These are phyloP conservation scores for Talaromyces amestolkiae DNA, from an alignment of 2,329 filamentous ascomycete species.

Conservation along the genomic window DNA sequence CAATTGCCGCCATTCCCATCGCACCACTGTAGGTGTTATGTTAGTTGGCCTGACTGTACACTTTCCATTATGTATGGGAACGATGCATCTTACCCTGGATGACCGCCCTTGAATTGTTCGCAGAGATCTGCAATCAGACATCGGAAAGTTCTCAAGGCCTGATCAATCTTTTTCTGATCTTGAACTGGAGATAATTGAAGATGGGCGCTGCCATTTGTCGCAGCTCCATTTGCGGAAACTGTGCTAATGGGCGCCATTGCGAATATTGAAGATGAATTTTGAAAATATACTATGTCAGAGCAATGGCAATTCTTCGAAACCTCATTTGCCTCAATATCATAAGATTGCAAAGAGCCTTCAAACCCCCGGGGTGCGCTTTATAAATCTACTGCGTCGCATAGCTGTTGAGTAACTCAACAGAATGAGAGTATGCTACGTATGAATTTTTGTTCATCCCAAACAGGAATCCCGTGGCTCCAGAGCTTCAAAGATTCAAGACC, in stretches of 20 bases:
- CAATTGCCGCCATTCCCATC: constrained; percentile 57
- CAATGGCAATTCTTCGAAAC: not conserved
- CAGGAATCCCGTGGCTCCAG: not conserved
- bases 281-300: not conserved
- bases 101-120: constrained; percentile 67
- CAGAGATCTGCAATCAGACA: constrained; percentile 66
- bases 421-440: not conserved
- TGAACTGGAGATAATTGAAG: not conserved
- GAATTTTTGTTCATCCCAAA: not conserved
- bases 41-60: not conserved
- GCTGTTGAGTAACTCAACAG: not conserved
- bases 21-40: constrained; percentile 43
- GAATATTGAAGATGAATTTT: not conserved
- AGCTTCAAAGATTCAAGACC: not conserved
- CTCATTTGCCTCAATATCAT: not conserved
- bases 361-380: not conserved
- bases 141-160: constrained; percentile 60
- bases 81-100: constrained; percentile 57
- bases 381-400: not conserved
- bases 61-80: not conserved
- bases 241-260: not conserved
- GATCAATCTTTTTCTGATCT: constrained; percentile 31
- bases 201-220: not conserved
- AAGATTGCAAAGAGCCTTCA: not conserved
- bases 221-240: not conserved